phyloP scores from a whole-genome alignment of 2,329 filamentous ascomycete species.

The Eutypa lata region DNA sequence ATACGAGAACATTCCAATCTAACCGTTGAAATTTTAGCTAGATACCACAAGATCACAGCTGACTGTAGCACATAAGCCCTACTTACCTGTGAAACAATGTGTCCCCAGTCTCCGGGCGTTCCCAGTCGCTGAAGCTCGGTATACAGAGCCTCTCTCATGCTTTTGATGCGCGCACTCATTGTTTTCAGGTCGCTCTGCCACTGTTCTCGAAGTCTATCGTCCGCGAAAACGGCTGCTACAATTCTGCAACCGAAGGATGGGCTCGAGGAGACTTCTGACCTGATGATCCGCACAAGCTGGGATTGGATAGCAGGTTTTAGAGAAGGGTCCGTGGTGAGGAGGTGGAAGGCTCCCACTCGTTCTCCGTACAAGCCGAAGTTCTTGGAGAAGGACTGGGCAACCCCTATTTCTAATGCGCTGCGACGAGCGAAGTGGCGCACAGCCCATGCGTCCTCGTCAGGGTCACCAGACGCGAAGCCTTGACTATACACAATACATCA shows the following conservation, averaged over 20 bases:
- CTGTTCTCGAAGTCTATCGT: conserved; percentile 17
- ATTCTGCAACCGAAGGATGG: conserved; percentile 28
- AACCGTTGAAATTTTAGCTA: too few species aligned
- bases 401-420: conserved; percentile 17
- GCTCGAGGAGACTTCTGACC: conserved; percentile 26
- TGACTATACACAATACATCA: too few species aligned
- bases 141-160: conserved; percentile 25
- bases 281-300: conserved; percentile 16
- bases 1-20: conserved; percentile 41
- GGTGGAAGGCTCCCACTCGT: conserved; percentile 26
- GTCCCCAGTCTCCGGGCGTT: conserved; percentile 28
- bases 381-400: conserved; percentile 34
- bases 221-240: conserved; percentile 23
- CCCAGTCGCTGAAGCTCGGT: conserved; percentile 18
- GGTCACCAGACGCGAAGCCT: conserved; percentile 33
- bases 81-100: conserved; percentile 19
- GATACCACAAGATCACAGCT: too few species aligned
- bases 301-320: conserved; percentile 4
- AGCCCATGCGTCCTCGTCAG: conserved; percentile 31
- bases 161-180: conserved; percentile 31
- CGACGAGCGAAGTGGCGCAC: conserved; percentile 26
- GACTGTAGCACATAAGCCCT: neutral
- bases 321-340: conserved; percentile 6
- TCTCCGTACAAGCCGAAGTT: conserved; percentile 37
- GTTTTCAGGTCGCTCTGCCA: conserved; percentile 31